Evolutionary conservation across 805 yeast genomes (phyloP), one percentile per base, ranked within the genome.

Genomic region (Starmera dryadoides): DNA sequence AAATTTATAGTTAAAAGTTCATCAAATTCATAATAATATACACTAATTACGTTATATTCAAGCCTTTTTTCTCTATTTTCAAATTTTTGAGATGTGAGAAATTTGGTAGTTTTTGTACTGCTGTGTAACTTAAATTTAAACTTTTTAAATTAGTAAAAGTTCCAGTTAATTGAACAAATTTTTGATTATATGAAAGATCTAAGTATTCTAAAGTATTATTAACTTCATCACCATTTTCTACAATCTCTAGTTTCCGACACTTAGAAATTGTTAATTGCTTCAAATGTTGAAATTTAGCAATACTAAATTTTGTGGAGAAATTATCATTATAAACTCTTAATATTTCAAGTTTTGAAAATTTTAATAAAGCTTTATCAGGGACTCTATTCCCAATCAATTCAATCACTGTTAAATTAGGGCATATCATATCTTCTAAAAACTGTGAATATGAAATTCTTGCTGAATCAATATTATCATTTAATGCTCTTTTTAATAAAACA

Each of bases 291-390:
- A 47, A 44, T 12, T 33, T 34, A 4, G 25, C 30, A 9, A 44
- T 33, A 9, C 42, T 35, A 22, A 49, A 41, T 1, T 15, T 8
- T 10, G 18, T 37, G 2, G 46, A 41, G 16, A 17, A 36, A 21
- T 46, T 44, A 30, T 48, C 52, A 6, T 47, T 52, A 35, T 48
- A 48, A 11, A 50, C 38, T 17, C 42, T 43, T 16, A 50, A 32
- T 14, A 39, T 36, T 17, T 42, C 36, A 9, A 50, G 16, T 11
- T 41, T 39, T 15, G 29, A 31, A 34, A 48, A 50, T 14, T 40
- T 34, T 25, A 48, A 23, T 1, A 39, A 36, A 0, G 14, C 29
- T 2, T 40, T 37, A 1, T 48, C 46, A 11, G 32, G 32, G 18
- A 30, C 19, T 17, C 19, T 30, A 12, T 30, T 30, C 10, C 32